Conservation (phyloP, 208 protist genomes). For the Leishmania amazonensis region DNA sequence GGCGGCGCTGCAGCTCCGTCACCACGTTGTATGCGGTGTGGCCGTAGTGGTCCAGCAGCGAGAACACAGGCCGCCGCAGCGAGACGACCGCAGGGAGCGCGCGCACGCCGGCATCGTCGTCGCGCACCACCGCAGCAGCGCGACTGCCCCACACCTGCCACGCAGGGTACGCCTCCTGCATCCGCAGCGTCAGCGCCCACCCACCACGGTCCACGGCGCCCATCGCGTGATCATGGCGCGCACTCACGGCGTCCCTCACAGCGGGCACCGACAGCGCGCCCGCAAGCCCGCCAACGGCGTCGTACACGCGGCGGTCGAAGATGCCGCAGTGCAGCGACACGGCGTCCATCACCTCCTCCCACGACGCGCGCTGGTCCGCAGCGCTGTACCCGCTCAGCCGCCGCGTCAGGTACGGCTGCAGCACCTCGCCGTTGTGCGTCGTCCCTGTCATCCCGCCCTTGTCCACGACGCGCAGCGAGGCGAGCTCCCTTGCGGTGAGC, state of each 20-base stretch:
- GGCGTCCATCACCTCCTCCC: conserved; percentile 30
- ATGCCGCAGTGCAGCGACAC: conserved; percentile 36
- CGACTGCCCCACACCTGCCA: conserved; percentile 37
- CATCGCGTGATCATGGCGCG: not conserved
- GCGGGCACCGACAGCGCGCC: not conserved
- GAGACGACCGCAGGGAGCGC: not conserved
- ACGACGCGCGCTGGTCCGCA: conserved; percentile 27
- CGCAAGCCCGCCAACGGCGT: conserved; percentile 31
- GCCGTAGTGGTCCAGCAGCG: conserved; percentile 4
- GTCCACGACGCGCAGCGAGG: conserved; percentile 8
- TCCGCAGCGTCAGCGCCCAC: conserved; percentile 31
- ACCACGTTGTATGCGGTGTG: not conserved
- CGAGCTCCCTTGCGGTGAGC: not conserved
- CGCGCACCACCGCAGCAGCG: conserved; percentile 28
- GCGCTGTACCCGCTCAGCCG: conserved; percentile 24
- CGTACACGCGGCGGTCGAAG: conserved; percentile 26
- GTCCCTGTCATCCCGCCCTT: conserved; percentile 23
- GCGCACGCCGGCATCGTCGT: not conserved
- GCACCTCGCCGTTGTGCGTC: not conserved
- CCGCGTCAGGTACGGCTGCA: conserved; percentile 29
- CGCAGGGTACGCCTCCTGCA: conserved; percentile 21
- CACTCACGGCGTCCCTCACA: not conserved
- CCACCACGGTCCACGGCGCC: conserved; percentile 25
- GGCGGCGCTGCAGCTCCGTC: conserved; percentile 16
- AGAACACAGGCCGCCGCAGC: not conserved